Evolutionary conservation across 1,284 basidiomycete species (phyloP), one percentile per base, ranked within the genome.

Genomic region (Cystobasidium sp.): DNA sequence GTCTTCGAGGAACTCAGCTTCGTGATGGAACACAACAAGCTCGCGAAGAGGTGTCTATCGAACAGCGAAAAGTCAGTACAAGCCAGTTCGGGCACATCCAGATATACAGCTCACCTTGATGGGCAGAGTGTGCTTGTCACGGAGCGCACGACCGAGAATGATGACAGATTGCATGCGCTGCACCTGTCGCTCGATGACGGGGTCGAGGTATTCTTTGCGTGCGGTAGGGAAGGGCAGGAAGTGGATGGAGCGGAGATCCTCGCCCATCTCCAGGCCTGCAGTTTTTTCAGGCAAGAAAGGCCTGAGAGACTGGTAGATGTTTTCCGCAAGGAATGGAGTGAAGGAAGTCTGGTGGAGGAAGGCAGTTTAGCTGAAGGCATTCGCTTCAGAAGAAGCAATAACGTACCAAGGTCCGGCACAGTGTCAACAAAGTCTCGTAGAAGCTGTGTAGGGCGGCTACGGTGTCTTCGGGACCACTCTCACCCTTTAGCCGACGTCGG

Each of bases 291-390:
- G 92, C 78, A 98, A 91, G 84, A 90, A 97, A 16, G 86, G 86
- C 67, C 90, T 88, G 56, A 99, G 86, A 55, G 91, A 89, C 82
- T 99, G 97, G 84, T 98, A 99, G 77, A 99, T 86, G 84, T 91
- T 97, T 84, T 99, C 97, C 3, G 94, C 96, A 81, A 98, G 85
- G 88, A 98, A 99, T 0, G 97, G 97, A 5, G 95, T 98, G 83
- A 97, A 99, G 1, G 96, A 96, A 9, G 95, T 96, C 92, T 95
- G 77, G 4, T 37, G 9, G 20, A 24, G 5, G 64, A 61, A 52
- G 69, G 37, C 44, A 51, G 14, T 24, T n/a, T 47, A n/a, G n/a
- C n/a, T 44, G 1, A 5, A 5, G 31, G 31, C 5, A 31, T 1
- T 31, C 31, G 16, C 64, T 63, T 63, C 37, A 49, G 14, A 68